Evolutionary conservation across 2,329 filamentous ascomycete genomes (phyloP), one percentile per base, ranked within the genome.

Genomic region (Colletotrichum sublineola): DNA sequence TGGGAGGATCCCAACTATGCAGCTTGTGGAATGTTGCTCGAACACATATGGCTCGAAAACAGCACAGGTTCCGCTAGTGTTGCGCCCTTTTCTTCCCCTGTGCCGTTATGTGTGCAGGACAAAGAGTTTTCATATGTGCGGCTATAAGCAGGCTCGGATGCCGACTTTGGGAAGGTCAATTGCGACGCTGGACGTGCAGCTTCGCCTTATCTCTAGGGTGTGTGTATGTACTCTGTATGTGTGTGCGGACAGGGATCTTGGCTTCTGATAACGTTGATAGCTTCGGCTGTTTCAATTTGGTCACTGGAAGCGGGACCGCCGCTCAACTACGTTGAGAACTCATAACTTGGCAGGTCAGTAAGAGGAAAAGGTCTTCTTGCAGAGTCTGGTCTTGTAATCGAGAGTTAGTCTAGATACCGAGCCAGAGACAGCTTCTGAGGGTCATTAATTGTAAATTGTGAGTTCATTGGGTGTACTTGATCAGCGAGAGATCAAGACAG

Each of bases 161-260:
- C 70, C 55, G 70, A 73, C 60, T 62, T 44, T 65, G 48, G 53
- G 60, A 42, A 69, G 66, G 66, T 70, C 70, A 58, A 73, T 73
- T 73, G 70, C 70, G 61, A 65, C 48, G 70, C 44, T 58, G 58
- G 52, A 58, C 65, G 58, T 53, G 53, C 24, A 64, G 44, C 65
- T 62, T 50, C 44, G 33, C 31, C 58, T 73, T 70, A 70, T 73
- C 61, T 63, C 58, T 58, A 36, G 68, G 65, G 50, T 48, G 8
- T 48, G 56, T 44, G 44, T 50, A n/a, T 12, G 40, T 46, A 18
- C 9, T 48, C 46, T 44, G 44, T 50, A n/a, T 12, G 40, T 46
- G 44, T 20, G 20, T 46, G 48, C 69, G 42, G 58, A 50, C 60
- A 72, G 70, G 70, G 70, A 20, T 73, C 31, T 61, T 18, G 15